phyloP scores from a whole-genome alignment of 2,329 filamentous ascomycete species.

The Akanthomyces dipterigenus region DNA sequence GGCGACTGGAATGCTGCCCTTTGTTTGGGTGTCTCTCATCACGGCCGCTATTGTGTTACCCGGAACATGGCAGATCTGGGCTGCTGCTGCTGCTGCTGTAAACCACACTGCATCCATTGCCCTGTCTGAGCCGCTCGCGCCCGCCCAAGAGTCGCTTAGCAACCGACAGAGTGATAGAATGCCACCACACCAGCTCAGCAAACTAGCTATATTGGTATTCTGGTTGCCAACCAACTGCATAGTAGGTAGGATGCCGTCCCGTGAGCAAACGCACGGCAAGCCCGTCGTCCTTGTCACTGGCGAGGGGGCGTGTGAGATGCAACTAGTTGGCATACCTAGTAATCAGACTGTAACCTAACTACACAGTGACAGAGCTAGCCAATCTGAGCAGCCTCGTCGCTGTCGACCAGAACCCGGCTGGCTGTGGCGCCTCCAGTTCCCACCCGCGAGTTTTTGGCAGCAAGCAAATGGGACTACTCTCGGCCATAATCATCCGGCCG shows the following conservation, averaged over 20 bases:
- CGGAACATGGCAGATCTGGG: background rate
- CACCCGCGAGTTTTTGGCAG: background rate
- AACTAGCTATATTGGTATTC: background rate
- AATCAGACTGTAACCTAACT: no score
- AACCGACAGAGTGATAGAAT: background rate
- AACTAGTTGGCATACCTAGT: no score
- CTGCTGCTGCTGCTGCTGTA: no score
- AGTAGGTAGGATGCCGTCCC: no score
- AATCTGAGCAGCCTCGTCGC: background rate
- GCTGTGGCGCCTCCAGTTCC: background rate
- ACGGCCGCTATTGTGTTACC: background rate
- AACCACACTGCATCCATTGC: background rate
- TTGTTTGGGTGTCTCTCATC: no score
- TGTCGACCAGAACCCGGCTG: background rate
- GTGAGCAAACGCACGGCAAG: background rate
- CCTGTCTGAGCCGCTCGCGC: background rate
- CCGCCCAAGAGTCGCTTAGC: background rate
- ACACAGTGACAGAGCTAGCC: background rate
- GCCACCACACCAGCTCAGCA: background rate
- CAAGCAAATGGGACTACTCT: slow-evolving; percentile 4
- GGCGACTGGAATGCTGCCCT: no score
- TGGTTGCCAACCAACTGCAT: background rate
- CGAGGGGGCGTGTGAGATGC: background rate
- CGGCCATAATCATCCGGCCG: background rate
- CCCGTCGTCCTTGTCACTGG: background rate